Evolutionary conservation across 495 filamentous ascomycete species (phyloP).

Genomic region (Bombardia bombarda): DNA sequence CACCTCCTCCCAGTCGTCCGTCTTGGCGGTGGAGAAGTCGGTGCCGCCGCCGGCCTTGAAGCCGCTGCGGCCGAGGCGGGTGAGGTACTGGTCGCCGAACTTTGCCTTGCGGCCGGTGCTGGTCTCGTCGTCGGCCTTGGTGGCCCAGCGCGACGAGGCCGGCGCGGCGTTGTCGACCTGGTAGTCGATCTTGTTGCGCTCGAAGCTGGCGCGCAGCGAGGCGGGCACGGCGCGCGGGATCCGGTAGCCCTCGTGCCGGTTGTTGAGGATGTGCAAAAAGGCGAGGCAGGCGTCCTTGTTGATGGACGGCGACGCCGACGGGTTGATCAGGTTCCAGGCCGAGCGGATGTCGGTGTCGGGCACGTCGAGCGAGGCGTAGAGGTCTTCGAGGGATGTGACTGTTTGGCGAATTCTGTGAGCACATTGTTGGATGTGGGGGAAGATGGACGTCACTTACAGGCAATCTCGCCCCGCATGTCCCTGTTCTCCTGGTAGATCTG

Average conservation of each 20-base stretch:
- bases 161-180: conserved; percentile 64
- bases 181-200: conserved; percentile 92
- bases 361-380: conserved; percentile 88
- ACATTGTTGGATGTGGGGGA: neutral
- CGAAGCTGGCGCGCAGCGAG: conserved; percentile 81
- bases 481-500: conserved; percentile 89
- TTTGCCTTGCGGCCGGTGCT: conserved; percentile 81
- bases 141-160: conserved; percentile 53
- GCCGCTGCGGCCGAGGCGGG: conserved; percentile 69
- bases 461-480: conserved; percentile 74
- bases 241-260: conserved; percentile 88
- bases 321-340: conserved; percentile 97
- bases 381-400: conserved; percentile 73
- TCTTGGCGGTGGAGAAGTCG: conserved; percentile 67
- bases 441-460: conserved; percentile 48
- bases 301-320: conserved; percentile 65
- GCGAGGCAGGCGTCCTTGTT: conserved; percentile 91
- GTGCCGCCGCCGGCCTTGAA: conserved; percentile 70
- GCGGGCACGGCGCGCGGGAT: conserved; percentile 91
- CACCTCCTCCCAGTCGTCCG: conserved; percentile 95
- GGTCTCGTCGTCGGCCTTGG: conserved; percentile 63
- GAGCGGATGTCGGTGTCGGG: conserved; percentile 90
- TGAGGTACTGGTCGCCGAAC: conserved; percentile 94
- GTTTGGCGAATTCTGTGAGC: neutral
- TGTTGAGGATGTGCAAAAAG: conserved; percentile 92